A percentile compares a stretch with the other conserved stretches of the same genome.
Conservation (phyloP, 2,329 filamentous ascomycete species). For the Aspergillus thermomutatus region DNA sequence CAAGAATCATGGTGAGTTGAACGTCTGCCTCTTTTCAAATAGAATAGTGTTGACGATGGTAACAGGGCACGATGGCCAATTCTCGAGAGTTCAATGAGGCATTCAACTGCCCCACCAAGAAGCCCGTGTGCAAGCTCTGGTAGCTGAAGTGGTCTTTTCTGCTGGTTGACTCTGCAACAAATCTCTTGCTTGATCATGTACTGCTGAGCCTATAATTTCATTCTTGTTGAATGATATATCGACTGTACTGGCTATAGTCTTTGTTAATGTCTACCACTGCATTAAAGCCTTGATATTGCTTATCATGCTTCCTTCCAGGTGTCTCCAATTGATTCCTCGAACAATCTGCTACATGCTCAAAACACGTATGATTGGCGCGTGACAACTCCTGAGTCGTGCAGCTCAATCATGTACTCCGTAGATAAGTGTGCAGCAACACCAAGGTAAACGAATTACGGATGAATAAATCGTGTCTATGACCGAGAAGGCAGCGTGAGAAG, state of each 20-base stretch:
- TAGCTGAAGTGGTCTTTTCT: conserved; percentile 33
- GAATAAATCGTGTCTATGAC: too few relatives aligned
- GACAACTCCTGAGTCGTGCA: too few relatives aligned
- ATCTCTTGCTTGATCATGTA: not conserved
- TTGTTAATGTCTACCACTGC: not conserved
- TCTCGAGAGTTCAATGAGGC: conserved; percentile 65
- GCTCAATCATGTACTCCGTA: too few relatives aligned
- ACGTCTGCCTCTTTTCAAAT: conserved; percentile 7
- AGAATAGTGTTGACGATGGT: conserved; percentile 3
- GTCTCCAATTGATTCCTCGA: not conserved
- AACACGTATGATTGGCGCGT: too few relatives aligned
- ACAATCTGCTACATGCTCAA: not conserved
- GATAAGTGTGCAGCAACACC: too few relatives aligned
- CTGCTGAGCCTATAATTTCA: not conserved
- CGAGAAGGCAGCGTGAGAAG: too few relatives aligned
- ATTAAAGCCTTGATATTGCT: not conserved
- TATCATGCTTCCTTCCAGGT: not conserved
- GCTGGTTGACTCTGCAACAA: not conserved
- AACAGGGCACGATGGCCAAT: conserved; percentile 61
- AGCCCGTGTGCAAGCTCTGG: conserved; percentile 69
- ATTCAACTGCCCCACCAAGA: conserved; percentile 62
- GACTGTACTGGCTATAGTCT: not conserved
- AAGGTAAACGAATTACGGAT: too few relatives aligned
- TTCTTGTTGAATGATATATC: not conserved
- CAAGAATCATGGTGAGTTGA: conserved; percentile 49